Evolutionary conservation across 1,284 basidiomycete species (phyloP), one percentile per base, ranked within the genome.

Genomic region (Ceratobasidium sp.): DNA sequence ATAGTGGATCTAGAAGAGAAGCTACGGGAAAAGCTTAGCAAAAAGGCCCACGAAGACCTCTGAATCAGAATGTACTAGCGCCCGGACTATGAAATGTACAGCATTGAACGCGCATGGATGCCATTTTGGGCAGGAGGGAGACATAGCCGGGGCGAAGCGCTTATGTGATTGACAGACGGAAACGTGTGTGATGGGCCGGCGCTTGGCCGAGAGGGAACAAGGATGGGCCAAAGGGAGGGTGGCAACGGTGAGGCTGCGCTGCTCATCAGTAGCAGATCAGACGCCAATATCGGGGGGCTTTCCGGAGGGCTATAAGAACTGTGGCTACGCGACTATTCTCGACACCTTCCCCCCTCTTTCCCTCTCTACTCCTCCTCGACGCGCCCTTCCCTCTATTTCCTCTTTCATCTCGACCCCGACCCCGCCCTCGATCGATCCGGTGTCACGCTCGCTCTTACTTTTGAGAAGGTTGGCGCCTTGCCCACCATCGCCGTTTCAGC

Each of bases 1-100:
- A 72, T 72, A 17, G 67, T 72, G 4, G 67, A 72, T 51, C 14
- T 72, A 24, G 67, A 60, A 17, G 67, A 72, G 22, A 72, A 72
- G 67, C 47, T 56, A 15, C 33, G 53, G n/a, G 64, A 66, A 66
- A 50, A 53, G 64, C 48, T 50, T 24, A 31, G 41, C n/a, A 41
- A 51, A 29, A 22, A 66, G 64, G 64, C 33, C 19, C 57, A 60
- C 27, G 57, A 60, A 27, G 57, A 60, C 22, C 57, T 60, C 36
- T 60, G 57, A 60, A 60, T 33, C 33, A 36, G 41, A 45, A 15
- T 64, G 45, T 48, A 48, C 53, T 48, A 66, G 29, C 64, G 45
- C 57, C 57, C 41, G 31, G 36, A n/a, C 33, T 50, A 19, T 29
- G 33, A 31, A 51, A 19, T 36, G 33, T 19, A 17, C 47, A 50